Percentiles rank a stretch among this genome's conserved stretches.
phyloP scores from a whole-genome alignment of 805 yeast species.

The Diddensiella caesifluorescens region DNA sequence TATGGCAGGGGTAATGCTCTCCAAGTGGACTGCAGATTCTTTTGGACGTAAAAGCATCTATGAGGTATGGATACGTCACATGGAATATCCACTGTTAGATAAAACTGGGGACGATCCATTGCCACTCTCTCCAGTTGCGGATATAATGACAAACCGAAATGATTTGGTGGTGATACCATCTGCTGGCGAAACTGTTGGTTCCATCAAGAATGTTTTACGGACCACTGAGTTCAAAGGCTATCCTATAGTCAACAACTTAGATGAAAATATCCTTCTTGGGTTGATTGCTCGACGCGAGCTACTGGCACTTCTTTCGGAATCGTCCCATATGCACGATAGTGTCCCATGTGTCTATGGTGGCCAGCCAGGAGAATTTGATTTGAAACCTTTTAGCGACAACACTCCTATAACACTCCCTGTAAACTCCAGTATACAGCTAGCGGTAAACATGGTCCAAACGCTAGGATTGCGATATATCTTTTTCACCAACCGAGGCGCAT shows the following conservation, averaged over 20 bases:
- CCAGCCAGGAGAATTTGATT: constrained; percentile 12
- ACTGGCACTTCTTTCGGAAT: constrained; percentile 22
- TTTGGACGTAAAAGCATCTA: constrained; percentile 54
- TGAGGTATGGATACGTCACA: constrained; percentile 47
- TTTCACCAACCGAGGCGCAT: constrained; percentile 27
- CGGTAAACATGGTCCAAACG: constrained; percentile 36
- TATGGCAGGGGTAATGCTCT: constrained; percentile 74
- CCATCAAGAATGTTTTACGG: constrained; percentile 23
- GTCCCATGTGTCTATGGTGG: not conserved
- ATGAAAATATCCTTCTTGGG: constrained; percentile 38
- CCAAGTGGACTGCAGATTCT: constrained; percentile 67
- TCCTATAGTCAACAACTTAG: constrained; percentile 40
- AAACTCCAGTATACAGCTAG: constrained; percentile 33
- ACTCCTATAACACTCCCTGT: constrained; percentile 31
- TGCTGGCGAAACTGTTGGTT: constrained; percentile 24
- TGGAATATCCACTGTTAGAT: constrained; percentile 38
- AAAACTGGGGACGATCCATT: constrained; percentile 37
- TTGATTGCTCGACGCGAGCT: constrained; percentile 40
- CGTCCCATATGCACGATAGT: constrained; percentile 16
- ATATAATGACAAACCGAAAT: constrained; percentile 34
- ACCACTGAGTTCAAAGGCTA: constrained; percentile 34
- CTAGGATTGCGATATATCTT: constrained; percentile 36
- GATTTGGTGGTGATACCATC: constrained; percentile 30
- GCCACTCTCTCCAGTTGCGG: constrained; percentile 35
- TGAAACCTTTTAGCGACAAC: constrained; percentile 22